Conservation (phyloP, 345 rosid genomes). For the Cardamine chenopodiifolia region DNA sequence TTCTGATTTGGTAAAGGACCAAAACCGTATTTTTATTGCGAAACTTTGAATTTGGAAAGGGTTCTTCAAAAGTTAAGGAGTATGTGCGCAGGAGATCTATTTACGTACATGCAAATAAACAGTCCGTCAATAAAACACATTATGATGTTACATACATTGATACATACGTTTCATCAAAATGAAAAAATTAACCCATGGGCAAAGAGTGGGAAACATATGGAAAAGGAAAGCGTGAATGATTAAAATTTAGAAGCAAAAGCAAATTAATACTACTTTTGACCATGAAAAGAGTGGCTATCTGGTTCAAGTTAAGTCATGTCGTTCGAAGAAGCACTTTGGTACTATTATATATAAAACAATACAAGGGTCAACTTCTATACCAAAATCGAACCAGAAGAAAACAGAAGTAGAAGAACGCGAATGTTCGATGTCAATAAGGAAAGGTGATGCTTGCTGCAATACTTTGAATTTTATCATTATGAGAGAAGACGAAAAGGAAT, state of each 20-base stretch:
- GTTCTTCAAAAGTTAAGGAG: conserved; percentile 13
- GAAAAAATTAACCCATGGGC: background rate
- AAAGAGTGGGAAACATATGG: conserved; percentile 13
- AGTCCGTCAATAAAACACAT: background rate
- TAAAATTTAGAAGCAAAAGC: conserved; percentile 15
- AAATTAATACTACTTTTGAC: conserved; percentile 21
- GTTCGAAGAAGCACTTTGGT: conserved; percentile 25
- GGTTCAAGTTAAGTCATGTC: conserved; percentile 37
- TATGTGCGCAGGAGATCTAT: conserved; percentile 10
- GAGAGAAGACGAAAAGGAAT: conserved; percentile 31
- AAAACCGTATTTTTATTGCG: background rate
- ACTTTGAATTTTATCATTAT: conserved; percentile 32
- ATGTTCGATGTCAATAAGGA: conserved; percentile 35
- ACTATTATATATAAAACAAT: conserved; percentile 32
- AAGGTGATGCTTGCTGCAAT: conserved; percentile 30
- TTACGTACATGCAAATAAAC: conserved; percentile 19
- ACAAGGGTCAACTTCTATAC: conserved; percentile 43
- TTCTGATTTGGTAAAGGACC: background rate
- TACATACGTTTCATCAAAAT: conserved; percentile 1
- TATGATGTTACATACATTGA: conserved; percentile 29
- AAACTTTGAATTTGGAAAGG: background rate
- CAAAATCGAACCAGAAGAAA: conserved; percentile 37
- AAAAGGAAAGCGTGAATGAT: conserved; percentile 37
- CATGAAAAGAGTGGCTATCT: conserved; percentile 36
- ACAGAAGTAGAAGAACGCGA: conserved; percentile 36